These are phyloP conservation scores for Ceratocystis albifundus DNA, from an alignment of 2,329 filamentous ascomycete species.

Conservation along the genomic window DNA sequence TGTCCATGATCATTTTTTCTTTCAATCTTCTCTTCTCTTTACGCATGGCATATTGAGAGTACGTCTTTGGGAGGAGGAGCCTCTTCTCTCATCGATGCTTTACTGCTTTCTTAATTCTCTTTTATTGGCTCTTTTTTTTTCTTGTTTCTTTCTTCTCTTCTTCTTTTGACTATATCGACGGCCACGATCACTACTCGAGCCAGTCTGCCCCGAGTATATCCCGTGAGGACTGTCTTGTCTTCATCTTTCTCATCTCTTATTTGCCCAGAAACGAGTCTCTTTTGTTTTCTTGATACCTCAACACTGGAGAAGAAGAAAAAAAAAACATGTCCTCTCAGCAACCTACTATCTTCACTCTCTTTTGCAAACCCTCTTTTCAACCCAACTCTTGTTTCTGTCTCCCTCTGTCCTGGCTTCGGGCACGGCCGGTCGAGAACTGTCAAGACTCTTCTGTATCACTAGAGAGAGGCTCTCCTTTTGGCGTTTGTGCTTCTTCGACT, in stretches of 20 bases:
- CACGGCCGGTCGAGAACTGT: neutral
- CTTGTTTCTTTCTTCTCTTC: neutral
- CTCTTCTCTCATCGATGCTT: neutral
- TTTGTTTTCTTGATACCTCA: slow-evolving; percentile 12
- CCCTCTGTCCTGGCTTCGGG: neutral
- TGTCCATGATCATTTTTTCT: neutral
- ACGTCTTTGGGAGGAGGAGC: too few species aligned
- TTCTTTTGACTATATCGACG: neutral
- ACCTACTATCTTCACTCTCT: slow-evolving; percentile 20
- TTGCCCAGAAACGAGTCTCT: slow-evolving; percentile 11
- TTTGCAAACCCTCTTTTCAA: slow-evolving; percentile 16
- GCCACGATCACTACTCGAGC: neutral
- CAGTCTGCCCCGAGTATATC: neutral
- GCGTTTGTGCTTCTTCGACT: slow-evolving; percentile 14
- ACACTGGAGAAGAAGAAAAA: too few species aligned
- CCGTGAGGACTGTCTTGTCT: neutral
- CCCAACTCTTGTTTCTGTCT: neutral
- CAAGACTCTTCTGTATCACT: slow-evolving; percentile 14
- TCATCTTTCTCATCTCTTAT: slow-evolving; percentile 1
- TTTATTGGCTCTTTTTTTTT: neutral
- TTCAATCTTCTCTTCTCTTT: neutral
- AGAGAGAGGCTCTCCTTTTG: slow-evolving; percentile 20
- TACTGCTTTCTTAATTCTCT: neutral
- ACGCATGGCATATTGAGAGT: too few species aligned
- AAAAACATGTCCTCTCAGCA: slow-evolving; percentile 16